Base-by-base conservation (phyloP, 164 flowering plant genomes). In the Nymphaea colorata region DNA sequence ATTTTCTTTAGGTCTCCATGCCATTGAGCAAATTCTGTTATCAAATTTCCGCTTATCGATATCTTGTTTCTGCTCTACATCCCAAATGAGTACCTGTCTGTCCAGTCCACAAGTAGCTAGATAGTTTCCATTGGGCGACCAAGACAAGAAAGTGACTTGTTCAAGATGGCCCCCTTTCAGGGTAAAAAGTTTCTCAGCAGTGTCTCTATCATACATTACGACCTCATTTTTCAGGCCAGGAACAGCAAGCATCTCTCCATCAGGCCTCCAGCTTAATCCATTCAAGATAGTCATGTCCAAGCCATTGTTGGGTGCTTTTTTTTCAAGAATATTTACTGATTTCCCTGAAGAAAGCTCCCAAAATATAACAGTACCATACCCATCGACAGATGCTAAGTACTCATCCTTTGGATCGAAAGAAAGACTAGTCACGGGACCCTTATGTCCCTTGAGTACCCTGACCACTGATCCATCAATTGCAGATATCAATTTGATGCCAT, bases 41-140 rank as follows among this genome's bases (percentile, higher is more conserved):
- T 88, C 93, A 79, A 92, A 87, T 64, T 85, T 92, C 65, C 86
- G 97, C 76, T 97, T 82, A 57, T 88, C 95, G 69, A 95, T 92
- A 43, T 92, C 99, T 76, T 82, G 95, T 76, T 78, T 95, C 76
- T 74, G 76, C 68, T 81, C 87, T 68, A 95, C 85, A 74, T 95
- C 89, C 98, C 99, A 95, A 15, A 95, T 82, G 61, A 92, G 73
- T 47, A 95, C 84, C 77, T 95, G 98, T 64, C 63, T 82, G 74
- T 95, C 98, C 67, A 92, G 74, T 64, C 96, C 77, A 72, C 96
- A 89, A 62, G 98, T 95, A 57, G 96, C 99, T 82, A 95, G 82
- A 75, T 92, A 95, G 69, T 95, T 89, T 6, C 99, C 98, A 76
- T 95, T 95, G 53, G 97, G 98, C 59, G 99, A 90, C 98, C 99